Conservation (phyloP, 352 stramenopile genomes). For the Peronosclerospora sorghi region DNA sequence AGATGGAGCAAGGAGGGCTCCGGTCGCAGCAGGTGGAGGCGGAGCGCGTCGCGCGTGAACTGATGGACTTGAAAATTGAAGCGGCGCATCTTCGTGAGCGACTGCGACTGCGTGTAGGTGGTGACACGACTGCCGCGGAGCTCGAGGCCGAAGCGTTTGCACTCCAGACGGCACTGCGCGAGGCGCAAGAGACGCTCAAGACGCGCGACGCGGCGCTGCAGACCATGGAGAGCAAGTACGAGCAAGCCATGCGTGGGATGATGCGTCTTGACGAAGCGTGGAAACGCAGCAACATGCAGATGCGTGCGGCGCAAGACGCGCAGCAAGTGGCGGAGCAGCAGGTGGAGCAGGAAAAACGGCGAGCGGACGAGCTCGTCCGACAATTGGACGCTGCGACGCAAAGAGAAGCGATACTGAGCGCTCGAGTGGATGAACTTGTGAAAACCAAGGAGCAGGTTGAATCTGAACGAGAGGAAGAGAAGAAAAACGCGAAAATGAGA, state of each 20-base stretch:
- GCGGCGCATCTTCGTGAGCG: slow-evolving; percentile 62
- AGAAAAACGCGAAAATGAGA: slow-evolving; percentile 1
- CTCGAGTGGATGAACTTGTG: slow-evolving; percentile 11
- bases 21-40: slow-evolving; percentile 37
- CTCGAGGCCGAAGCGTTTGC: slow-evolving; percentile 71
- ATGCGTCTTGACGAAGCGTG: slow-evolving; percentile 64
- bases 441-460: slow-evolving; percentile 30
- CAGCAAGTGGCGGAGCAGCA: slow-evolving; percentile 12
- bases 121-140: slow-evolving; percentile 58
- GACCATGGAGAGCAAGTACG: slow-evolving; percentile 42
- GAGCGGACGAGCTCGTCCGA: slow-evolving; percentile 13
- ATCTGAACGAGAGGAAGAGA: slow-evolving; percentile 16
- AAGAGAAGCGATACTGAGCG: slow-evolving; percentile 7
- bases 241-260: slow-evolving; percentile 58
- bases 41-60: slow-evolving; percentile 45
- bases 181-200: slow-evolving; percentile 41
- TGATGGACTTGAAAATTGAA: slow-evolving; percentile 84
- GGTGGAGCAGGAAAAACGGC: slow-evolving; percentile 3
- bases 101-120: slow-evolving; percentile 57
- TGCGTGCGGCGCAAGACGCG: slow-evolving; percentile 7
- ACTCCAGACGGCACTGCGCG: slow-evolving; percentile 39
- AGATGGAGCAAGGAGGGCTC: slow-evolving; percentile 18
- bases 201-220: slow-evolving; percentile 30
- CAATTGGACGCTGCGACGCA: slow-evolving; percentile 6
- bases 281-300: slow-evolving; percentile 38